Conservation (phyloP, 768 basidiomycete genomes). For the Paxillus involutus region DNA sequence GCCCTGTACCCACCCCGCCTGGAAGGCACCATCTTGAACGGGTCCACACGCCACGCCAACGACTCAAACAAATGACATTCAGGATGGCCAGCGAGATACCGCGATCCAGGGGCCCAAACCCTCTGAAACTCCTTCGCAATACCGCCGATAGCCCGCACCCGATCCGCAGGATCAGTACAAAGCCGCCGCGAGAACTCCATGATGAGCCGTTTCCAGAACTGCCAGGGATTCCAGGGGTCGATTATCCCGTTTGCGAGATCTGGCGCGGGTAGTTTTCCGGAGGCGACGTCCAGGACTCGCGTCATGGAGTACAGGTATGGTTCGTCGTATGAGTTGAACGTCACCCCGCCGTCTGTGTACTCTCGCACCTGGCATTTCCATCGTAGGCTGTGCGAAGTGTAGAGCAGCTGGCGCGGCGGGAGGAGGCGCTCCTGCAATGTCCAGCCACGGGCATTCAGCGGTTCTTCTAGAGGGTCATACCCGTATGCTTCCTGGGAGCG, state of each 20-base stretch:
- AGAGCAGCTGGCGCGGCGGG: background rate
- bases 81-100: conserved; percentile 1
- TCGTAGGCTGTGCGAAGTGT: background rate
- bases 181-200: background rate
- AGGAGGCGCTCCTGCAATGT: conserved; percentile 1
- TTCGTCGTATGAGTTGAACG: background rate
- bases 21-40: background rate
- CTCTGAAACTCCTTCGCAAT: background rate
- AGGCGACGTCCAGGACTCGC: background rate
- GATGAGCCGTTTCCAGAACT: background rate
- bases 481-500: background rate
- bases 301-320: background rate
- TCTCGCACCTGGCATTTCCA: background rate
- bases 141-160: background rate
- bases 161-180: background rate
- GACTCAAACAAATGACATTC: background rate
- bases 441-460: background rate
- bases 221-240: background rate
- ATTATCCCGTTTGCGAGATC: background rate
- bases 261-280: background rate
- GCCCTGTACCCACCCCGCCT: background rate
- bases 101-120: background rate
- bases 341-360: background rate
- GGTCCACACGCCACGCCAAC: background rate
- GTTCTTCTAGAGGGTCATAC: background rate